Conservation (phyloP, 2,329 filamentous ascomycete species). For the Cladorrhinum sp. region DNA sequence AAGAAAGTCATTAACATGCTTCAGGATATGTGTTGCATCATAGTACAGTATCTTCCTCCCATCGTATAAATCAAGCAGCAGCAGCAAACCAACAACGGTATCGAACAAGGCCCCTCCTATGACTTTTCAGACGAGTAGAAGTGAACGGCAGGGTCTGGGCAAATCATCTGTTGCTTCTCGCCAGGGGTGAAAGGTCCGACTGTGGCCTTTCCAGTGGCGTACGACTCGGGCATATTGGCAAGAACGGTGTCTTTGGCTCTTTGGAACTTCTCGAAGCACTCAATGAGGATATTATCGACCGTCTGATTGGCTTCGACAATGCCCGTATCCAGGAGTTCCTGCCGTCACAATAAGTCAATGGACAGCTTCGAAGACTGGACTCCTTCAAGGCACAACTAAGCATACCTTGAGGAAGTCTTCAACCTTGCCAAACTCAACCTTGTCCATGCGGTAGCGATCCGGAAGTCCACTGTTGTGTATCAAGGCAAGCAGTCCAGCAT, state of each 20-base stretch:
- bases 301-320: conserved; percentile 42
- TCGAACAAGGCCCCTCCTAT: background rate
- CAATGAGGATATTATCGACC: conserved; percentile 45
- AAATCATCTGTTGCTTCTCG: conserved; percentile 18
- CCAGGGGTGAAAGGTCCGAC: background rate
- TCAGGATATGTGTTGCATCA: conserved; percentile 5
- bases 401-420: conserved; percentile 45
- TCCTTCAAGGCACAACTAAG: background rate
- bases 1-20: conserved; percentile 15
- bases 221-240: conserved; percentile 43
- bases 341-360: background rate
- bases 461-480: conserved; percentile 54
- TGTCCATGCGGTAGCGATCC: conserved; percentile 49
- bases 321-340: conserved; percentile 47
- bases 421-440: conserved; percentile 47
- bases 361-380: background rate
- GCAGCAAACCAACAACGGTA: background rate
- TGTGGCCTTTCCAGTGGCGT: conserved; percentile 12
- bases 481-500: conserved; percentile 49
- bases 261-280: conserved; percentile 46
- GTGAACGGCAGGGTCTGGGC: conserved; percentile 18
- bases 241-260: conserved; percentile 46
- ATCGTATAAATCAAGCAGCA: background rate
- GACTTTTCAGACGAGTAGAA: conserved; percentile 2
- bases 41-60: background rate